Base-by-base conservation (phyloP, 2,329 filamentous ascomycete species). In the Phaeophleospora eucalypticola region DNA sequence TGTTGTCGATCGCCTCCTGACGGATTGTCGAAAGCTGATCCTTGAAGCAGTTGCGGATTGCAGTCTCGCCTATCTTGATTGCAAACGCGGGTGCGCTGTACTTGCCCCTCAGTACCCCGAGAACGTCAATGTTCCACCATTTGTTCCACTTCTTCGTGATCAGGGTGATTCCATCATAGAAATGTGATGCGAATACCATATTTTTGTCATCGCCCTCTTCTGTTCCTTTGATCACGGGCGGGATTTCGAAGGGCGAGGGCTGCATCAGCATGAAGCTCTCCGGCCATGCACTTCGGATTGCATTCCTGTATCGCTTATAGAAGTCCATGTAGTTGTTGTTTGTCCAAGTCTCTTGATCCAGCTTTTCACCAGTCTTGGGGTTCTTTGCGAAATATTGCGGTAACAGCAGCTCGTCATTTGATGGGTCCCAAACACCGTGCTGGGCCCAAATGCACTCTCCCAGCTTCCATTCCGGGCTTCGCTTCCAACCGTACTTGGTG, bases 121-220 rank as follows among this genome's bases (percentile, higher is more conserved):
- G 82, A 3, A 98, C 88, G 65, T 98, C 93, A 6, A 98, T 86
- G 58, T 98, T 98, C 86, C 93, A 98, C 14, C 86, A 83, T 33
- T 90, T 86, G 64, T 97, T 98, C 93, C 93, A 98, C 67, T 95
- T 95, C 71, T 98, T 98, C 10, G 89, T 97, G 79, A 98, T 87
- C 3, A 98, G 76, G 0, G 93, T 98, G 46, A 98, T 86, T 9
- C 93, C 93, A 59, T 98, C 93, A 67, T 98, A 98, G 65, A 88
- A 98, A 68, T 98, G 93, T 1, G 90, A 89, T 8, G 93, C 85
- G 66, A 96, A 97, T 2, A 90, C 86, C 79, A 97, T 85, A 52
- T 84, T 87, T 3, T 83, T 82, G 58, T 98, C 90, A 59, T 97
- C 90, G 62, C 97, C 91, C 20, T 77, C 73, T 2, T 47, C 46